These are phyloP conservation scores for Alternaria arbusti DNA, from an alignment of 2,329 filamentous ascomycete genomes.

Conservation along the genomic window DNA sequence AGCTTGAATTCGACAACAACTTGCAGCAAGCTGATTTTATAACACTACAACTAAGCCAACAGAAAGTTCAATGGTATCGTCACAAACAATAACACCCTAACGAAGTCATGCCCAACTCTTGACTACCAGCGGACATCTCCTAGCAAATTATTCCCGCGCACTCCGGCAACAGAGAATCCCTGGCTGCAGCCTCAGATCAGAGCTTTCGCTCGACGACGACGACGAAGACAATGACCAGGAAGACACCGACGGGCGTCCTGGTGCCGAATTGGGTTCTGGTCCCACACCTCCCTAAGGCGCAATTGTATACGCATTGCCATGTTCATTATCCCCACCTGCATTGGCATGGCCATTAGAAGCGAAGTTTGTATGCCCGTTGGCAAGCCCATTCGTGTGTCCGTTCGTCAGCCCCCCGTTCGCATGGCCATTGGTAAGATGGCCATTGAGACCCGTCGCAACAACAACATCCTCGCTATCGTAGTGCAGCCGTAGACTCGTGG, in stretches of 20 bases:
- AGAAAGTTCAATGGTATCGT: not conserved
- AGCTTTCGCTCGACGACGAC: not conserved
- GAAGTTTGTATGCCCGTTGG: conserved; percentile 8
- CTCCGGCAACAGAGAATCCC: not conserved
- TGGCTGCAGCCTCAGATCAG: not conserved
- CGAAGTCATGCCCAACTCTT: not conserved
- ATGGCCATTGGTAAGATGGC: conserved; percentile 1
- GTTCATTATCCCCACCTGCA: conserved; percentile 13
- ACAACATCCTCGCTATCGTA: conserved; percentile 31
- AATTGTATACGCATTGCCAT: conserved; percentile 23
- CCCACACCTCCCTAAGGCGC: conserved; percentile 13
- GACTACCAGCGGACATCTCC: not conserved
- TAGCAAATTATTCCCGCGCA: not conserved
- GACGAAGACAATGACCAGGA: not conserved
- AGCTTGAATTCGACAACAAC: not conserved
- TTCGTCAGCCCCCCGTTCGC: conserved; percentile 3
- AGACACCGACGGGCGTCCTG: not conserved
- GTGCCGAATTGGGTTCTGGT: not conserved
- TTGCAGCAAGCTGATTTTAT: not conserved
- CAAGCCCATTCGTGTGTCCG: not conserved
- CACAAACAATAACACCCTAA: not conserved
- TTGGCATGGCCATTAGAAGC: conserved; percentile 18
- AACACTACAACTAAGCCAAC: not conserved
- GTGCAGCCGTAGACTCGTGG: conserved; percentile 33
- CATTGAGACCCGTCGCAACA: not conserved